phyloP scores from a whole-genome alignment of 139 green algal species.

The Haematococcus lacustris region DNA sequence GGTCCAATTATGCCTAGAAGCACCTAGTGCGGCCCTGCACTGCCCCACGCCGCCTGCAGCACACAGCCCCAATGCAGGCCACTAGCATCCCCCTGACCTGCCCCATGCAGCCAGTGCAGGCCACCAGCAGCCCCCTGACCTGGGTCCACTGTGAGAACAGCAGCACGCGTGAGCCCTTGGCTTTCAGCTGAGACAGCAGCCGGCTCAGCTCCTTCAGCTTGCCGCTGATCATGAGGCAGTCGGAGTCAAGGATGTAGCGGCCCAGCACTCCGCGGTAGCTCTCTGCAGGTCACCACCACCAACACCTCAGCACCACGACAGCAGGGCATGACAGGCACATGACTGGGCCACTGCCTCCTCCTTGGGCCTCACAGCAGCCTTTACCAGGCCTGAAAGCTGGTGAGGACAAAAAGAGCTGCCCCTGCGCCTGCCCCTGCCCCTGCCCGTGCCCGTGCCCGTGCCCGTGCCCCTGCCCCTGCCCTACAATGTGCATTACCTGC shows the following conservation, averaged over 20 bases:
- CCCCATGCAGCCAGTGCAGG: no score
- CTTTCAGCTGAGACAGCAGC: conserved; percentile 61
- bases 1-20: no score
- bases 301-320: background rate
- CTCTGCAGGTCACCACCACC: background rate
- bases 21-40: no score
- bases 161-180: conserved; percentile 56
- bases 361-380: background rate
- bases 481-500: background rate
- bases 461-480: no score
- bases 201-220: conserved; percentile 38
- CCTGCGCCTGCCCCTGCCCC: no score
- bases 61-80: no score
- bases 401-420: no score
- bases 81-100: no score
- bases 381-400: background rate
- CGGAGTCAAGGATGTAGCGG: conserved; percentile 33
- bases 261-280: conserved; percentile 20
- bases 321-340: background rate
- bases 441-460: background rate
- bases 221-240: conserved; percentile 30
- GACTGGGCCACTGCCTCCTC: background rate
- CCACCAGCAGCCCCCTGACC: no score
- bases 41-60: no score
- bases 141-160: conserved; percentile 65